These are phyloP conservation scores for Eucalyptus cloeziana DNA, from an alignment of 345 rosid species.

Conservation along the genomic window DNA sequence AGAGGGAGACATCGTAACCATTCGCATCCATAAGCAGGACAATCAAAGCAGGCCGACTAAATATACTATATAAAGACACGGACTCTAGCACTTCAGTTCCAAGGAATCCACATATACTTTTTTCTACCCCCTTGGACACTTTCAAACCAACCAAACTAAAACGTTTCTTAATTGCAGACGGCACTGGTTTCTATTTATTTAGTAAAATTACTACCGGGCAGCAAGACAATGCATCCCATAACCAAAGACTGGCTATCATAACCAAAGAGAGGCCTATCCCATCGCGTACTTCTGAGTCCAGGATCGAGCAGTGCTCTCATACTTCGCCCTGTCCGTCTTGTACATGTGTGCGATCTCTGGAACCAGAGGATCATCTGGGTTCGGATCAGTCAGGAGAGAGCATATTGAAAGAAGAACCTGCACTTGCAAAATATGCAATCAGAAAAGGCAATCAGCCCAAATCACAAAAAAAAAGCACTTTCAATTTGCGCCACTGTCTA, in stretches of 20 bases:
- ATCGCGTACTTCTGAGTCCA: slow-evolving; percentile 73
- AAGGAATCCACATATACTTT: neutral
- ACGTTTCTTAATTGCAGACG: neutral
- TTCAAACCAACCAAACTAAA: neutral
- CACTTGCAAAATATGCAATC: neutral
- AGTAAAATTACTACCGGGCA: neutral
- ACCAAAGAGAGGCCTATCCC: slow-evolving; percentile 15
- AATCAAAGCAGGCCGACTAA: neutral
- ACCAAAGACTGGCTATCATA: neutral
- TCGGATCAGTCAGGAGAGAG: slow-evolving; percentile 59
- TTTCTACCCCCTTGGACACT: neutral
- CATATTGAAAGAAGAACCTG: slow-evolving; percentile 68
- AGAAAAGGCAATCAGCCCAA: neutral
- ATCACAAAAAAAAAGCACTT: no score
- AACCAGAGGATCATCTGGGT: slow-evolving; percentile 67
- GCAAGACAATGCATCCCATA: neutral
- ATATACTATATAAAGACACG: neutral
- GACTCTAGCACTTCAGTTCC: neutral
- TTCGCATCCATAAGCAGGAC: neutral
- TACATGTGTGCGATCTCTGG: slow-evolving; percentile 64
- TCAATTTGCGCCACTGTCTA: neutral
- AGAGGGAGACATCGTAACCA: neutral
- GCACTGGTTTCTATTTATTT: slow-evolving; percentile 2
- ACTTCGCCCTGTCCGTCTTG: slow-evolving; percentile 56
- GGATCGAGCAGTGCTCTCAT: slow-evolving; percentile 50